Base-by-base conservation (phyloP, 2,329 filamentous ascomycete species). In the Chaetothyriales sp. region DNA sequence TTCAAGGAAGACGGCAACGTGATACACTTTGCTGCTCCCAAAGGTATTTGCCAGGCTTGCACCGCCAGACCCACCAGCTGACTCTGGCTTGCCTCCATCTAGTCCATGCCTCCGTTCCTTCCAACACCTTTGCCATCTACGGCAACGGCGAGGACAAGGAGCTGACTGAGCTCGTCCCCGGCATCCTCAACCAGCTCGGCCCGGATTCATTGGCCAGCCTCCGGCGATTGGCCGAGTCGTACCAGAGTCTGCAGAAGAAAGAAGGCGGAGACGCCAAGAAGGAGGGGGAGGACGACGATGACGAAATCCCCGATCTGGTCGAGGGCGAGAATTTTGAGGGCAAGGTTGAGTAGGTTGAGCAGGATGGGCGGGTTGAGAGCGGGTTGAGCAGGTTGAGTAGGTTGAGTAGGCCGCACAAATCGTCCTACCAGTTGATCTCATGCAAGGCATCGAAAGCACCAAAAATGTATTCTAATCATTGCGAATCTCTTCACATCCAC, bases 1-100 rank as follows among this genome's bases (percentile, higher is more conserved):
- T 98, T 98, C 85, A 98, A 98, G 86, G 85, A 86, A 70, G 92
- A 98, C 71, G 92, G 92, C 73, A 98, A 98, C 73, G 92, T 98
- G 73, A 97, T 98, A 69, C 92, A 98, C 82, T 98, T 98, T 72
- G 85, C 88, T 66, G 87, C 87, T 67, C 92, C 92, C 65, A 95
- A 95, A 80, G 92, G 92, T 97, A 76, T 68, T 81, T 77, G 33
- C 44, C 20, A n/a, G 43, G 19, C 9, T 7, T 18, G 7, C 25
- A 43, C 25, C 33, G 45, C 15, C 8, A 13, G 10, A 9, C 37
- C 44, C 5, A 6, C 33, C 13, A 6, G 15, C 48, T 49, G 15
- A 55, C 48, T 28, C 37, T 10, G 43, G 19, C 29, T 49, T 40
- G 4, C 33, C 15, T 15, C 33, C 15, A 5, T 58, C 56, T 63